A percentile compares a stretch with the other conserved stretches of the same genome.
Conservation (phyloP, 78 protist species). For the Chrysochromulina tobinii region DNA sequence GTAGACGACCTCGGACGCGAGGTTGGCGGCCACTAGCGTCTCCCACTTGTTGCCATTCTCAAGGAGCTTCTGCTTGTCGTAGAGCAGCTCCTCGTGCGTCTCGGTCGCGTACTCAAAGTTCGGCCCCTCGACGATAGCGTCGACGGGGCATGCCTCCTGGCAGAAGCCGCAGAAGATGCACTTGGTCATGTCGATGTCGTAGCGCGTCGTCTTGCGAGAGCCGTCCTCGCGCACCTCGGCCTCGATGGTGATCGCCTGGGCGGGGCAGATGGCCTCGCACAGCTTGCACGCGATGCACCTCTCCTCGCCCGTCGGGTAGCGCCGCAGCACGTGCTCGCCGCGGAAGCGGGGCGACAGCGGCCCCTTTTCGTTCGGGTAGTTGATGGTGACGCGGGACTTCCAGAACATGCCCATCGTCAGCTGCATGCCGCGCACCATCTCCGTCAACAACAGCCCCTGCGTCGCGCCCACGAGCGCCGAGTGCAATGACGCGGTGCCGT, state of each 20-base stretch:
- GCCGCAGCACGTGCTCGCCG: constrained; percentile 92
- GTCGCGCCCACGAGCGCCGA: constrained; percentile 4
- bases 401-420: constrained; percentile 70
- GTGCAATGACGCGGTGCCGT: neutral
- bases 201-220: constrained; percentile 87
- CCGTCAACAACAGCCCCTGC: constrained; percentile 39
- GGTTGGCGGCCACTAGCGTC: constrained; percentile 77
- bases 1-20: constrained; percentile 72
- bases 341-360: constrained; percentile 85
- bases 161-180: constrained; percentile 91
- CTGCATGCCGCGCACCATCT: constrained; percentile 58
- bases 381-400: constrained; percentile 66
- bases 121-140: constrained; percentile 94
- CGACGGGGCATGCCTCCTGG: constrained; percentile 92
- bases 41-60: constrained; percentile 90
- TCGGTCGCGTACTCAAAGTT: constrained; percentile 90
- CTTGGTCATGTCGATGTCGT: constrained; percentile 91
- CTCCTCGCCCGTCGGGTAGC: constrained; percentile 76
- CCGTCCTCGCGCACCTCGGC: constrained; percentile 90
- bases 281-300: constrained; percentile 91
- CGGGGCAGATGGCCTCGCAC: constrained; percentile 92
- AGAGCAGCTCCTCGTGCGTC: constrained; percentile 83
- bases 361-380: constrained; percentile 90
- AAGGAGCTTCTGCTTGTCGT: constrained; percentile 89
- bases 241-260: constrained; percentile 93